These are phyloP conservation scores for Inonotus obliquus DNA, from an alignment of 1,284 basidiomycete species.

Conservation along the genomic window DNA sequence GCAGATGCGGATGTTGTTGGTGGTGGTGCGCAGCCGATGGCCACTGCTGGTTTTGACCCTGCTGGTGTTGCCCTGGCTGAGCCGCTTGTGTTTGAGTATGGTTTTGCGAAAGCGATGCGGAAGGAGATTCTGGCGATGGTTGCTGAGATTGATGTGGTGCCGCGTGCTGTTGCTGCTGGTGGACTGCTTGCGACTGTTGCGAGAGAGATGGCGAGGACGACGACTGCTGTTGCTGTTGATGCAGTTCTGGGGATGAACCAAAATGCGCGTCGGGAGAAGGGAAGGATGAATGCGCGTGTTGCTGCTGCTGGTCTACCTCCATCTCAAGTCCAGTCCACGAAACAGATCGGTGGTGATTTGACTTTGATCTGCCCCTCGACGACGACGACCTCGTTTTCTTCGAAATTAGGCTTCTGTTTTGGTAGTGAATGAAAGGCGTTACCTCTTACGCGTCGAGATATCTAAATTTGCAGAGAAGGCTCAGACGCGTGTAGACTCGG, in stretches of 20 bases:
- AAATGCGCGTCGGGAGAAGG: constrained; percentile 29
- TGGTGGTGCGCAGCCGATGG: constrained; percentile 18
- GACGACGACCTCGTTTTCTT: too few species aligned
- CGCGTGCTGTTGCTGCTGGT: constrained; percentile 24
- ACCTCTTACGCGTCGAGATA: too few species aligned
- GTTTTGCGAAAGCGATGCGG: constrained; percentile 1
- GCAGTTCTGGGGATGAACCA: not conserved
- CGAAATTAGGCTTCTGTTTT: too few species aligned
- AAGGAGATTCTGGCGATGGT: constrained; percentile 11
- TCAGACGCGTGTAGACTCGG: too few species aligned
- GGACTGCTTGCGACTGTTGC: constrained; percentile 30
- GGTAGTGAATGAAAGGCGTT: too few species aligned
- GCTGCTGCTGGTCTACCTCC: not conserved
- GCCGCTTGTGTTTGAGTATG: constrained; percentile 10
- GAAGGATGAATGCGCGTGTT: constrained; percentile 24
- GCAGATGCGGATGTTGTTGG: constrained; percentile 24
- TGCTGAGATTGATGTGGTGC: constrained; percentile 6
- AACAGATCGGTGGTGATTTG: too few species aligned
- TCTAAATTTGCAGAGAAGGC: not conserved
- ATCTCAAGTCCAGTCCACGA: not conserved
- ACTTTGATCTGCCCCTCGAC: too few species aligned
- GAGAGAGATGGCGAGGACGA: constrained; percentile 18
- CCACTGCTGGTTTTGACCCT: constrained; percentile 13
- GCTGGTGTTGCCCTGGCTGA: constrained; percentile 21
- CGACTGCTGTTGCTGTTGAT: not conserved